Evolutionary conservation across 2,329 filamentous ascomycete species (phyloP), one percentile per base, ranked within the genome.

Genomic region (Venturia asperata): DNA sequence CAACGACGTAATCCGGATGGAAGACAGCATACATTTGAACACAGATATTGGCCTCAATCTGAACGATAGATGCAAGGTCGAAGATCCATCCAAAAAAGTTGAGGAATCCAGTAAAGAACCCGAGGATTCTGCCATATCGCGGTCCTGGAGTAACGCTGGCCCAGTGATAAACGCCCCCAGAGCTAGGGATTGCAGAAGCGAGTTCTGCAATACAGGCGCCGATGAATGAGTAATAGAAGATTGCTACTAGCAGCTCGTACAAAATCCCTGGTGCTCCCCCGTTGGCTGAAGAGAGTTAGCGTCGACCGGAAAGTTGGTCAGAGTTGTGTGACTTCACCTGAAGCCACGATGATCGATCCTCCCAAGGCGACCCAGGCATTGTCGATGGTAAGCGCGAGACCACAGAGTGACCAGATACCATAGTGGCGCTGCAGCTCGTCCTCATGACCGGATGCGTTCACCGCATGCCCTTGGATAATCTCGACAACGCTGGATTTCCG

Each of bases 341-440:
- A 55, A 47, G 5, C 79, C 72, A 74, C 62, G 70, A 79, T 77
- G 69, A 81, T 78, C 34, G 75, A 77, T n/a, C 79, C 78, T 63
- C 79, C 79, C n/a, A 81, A 66, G 5, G 78, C 78, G 9, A 75
- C 74, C 78, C 78, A 80, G 0, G 76, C 75, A 68, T 74, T 74
- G 1, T 71, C 78, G 11, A 77, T 79, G 69, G 77, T 80, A 55
- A 82, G 77, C 41, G 74, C 77, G 68, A 78, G 69, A 39, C 60
- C 60, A 27, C 37, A 42, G 5, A 61, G 37, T 7, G 27, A 39
- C 60, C 60, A 61, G 3, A 83, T 71, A 47, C 76, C 78, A 71
- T 82, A 82, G 47, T 80, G 78, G 1, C 80, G 75, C 55, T 82
- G 77, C 2, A 83, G 73, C 69, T 83, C 80, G 68, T 83, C 80